Conservation (phyloP, 495 filamentous ascomycete species). For the Parathielavia hyrcaniae region DNA sequence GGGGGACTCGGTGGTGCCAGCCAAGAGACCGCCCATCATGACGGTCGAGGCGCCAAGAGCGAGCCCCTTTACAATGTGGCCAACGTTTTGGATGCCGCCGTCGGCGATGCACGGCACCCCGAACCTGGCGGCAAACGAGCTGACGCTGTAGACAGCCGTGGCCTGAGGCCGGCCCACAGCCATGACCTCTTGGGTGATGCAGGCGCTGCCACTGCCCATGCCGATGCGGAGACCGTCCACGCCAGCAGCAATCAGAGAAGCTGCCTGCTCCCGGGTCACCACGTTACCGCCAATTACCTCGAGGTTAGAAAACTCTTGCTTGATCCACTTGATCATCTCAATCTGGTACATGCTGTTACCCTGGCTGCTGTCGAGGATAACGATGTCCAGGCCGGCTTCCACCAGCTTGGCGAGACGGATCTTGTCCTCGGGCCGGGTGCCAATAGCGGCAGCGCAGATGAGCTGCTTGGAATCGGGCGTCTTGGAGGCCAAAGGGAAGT, state of each 20-base stretch:
- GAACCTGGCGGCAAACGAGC: conserved; percentile 81
- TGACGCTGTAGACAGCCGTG: conserved; percentile 81
- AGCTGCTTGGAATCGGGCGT: conserved; percentile 96
- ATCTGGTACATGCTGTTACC: conserved; percentile 97
- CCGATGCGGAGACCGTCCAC: conserved; percentile 96
- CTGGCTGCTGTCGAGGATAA: conserved; percentile 90
- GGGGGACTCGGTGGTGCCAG: conserved; percentile 94
- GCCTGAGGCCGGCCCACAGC: conserved; percentile 95
- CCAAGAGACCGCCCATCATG: conserved; percentile 98
- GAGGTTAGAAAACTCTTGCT: conserved; percentile 72
- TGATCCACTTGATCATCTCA: conserved; percentile 94
- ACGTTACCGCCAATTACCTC: conserved; percentile 98
- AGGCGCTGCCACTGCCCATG: conserved; percentile 97
- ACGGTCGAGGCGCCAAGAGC: conserved; percentile 89
- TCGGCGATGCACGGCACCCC: conserved; percentile 98
- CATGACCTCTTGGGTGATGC: conserved; percentile 99
- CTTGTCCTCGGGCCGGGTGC: conserved; percentile 90
- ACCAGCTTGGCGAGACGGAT: conserved; percentile 75
- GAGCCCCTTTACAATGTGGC: conserved; percentile 97
- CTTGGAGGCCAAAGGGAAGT: conserved; percentile 96
- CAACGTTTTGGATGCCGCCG: conserved; percentile 95
- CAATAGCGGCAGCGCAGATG: conserved; percentile 89
- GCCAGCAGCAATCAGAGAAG: conserved; percentile 83
- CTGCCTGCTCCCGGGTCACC: conserved; percentile 92
- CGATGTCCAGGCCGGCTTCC: conserved; percentile 92